Evolutionary conservation across 2,329 filamentous ascomycete genomes (phyloP), one percentile per base, ranked within the genome.

Genomic region (Pseudogymnoascus sp.): DNA sequence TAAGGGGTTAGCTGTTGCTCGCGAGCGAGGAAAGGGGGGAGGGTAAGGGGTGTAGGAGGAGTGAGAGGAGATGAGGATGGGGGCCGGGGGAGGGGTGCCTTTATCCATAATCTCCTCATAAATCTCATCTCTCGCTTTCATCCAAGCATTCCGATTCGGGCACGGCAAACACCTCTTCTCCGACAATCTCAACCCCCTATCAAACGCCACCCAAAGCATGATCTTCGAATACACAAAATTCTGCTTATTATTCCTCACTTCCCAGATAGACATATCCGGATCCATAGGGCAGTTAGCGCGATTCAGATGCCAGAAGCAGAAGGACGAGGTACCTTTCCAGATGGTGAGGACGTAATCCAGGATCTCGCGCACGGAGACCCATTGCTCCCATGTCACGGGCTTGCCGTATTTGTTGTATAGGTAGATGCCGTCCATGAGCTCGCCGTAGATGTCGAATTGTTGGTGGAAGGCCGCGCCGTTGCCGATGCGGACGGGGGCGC

Each of bases 181-280:
- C 3, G 87, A 80, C 0, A 92, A 81, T 1, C 89, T 87, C 10
- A 92, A 75, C 8, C 86, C 89, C 4, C 89, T 85, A 71, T 92
- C 89, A 65, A 92, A 84, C 15, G 89, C 88, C 3, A 92, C 89
- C 89, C 89, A 92, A 21, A 92, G 80, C 86, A 92, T 90, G 66
- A 92, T 81, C 71, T 92, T 90, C n/a, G 86, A 90, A 74, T 92
- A 92, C 12, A 87, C 84, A 67, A 91, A 92, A 69, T 91, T 84
- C 73, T 91, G 88, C 71, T 88, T 88, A 69, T 85, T 77, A 66
- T 89, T 89, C 42, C 89, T 83, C 5, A 91, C 88, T 72, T 92
- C 89, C 89, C 89, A 92, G 68, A 92, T 92, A 2, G 87, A 91
- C 88, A 91, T 91, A 70, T 92, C 89, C 10, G 85, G 84, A 44